Evolutionary conservation across 441 rosid genomes (phyloP).

Genomic region (Aleurites moluccanus): DNA sequence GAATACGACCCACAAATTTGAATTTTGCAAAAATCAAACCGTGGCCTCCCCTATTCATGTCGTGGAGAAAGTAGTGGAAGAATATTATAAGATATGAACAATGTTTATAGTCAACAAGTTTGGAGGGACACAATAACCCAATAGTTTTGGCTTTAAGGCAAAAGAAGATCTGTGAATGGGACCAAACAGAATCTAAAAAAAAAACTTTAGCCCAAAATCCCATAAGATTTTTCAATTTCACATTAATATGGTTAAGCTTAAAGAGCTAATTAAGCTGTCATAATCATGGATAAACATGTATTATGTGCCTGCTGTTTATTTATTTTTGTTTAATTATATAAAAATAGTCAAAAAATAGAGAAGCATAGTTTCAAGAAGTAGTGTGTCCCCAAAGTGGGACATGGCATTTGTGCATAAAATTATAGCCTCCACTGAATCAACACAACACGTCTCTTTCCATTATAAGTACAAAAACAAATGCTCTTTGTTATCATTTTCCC

Average conservation of each 20-base stretch:
- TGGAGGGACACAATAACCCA: slow-evolving; percentile 15
- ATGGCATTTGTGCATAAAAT: slow-evolving; percentile 27
- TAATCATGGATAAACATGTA: slow-evolving; percentile 26
- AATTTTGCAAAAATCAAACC: too few species aligned
- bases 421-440: slow-evolving; percentile 19
- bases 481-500: slow-evolving; percentile 18
- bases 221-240: neutral
- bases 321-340: neutral
- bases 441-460: slow-evolving; percentile 25
- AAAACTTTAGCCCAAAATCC: neutral
- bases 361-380: slow-evolving; percentile 30
- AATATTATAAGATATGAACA: neutral
- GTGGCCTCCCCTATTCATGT: neutral
- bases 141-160: slow-evolving; percentile 10
- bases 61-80: neutral
- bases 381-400: slow-evolving; percentile 48
- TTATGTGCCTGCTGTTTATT: slow-evolving; percentile 9
- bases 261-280: slow-evolving; percentile 15
- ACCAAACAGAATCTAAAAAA: slow-evolving; percentile 21
- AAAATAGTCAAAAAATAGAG: slow-evolving; percentile 27
- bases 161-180: slow-evolving; percentile 27
- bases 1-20: too few species aligned
- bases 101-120: slow-evolving; percentile 11
- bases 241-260: neutral
- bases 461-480: slow-evolving; percentile 19